phyloP scores from a whole-genome alignment of 495 filamentous ascomycete species.

The Trichocladium antarcticum region DNA sequence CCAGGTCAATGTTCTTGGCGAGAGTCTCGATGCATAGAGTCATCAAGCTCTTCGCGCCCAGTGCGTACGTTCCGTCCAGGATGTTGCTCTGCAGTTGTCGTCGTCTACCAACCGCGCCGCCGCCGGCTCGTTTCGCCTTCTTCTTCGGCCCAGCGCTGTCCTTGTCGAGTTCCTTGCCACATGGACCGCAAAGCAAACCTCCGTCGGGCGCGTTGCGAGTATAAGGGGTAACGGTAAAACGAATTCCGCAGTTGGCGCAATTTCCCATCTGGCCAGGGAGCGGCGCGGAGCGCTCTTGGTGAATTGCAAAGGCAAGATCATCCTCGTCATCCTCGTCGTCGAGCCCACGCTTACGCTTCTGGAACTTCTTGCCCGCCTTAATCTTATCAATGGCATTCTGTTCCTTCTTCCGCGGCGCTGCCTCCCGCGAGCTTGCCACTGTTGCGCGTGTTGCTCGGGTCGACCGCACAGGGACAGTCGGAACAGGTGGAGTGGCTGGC shows the following conservation, averaged over 20 bases:
- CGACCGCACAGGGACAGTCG: slow-evolving; percentile 3
- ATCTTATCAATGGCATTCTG: slow-evolving; percentile 58
- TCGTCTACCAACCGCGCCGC: slow-evolving; percentile 40
- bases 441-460: slow-evolving; percentile 21
- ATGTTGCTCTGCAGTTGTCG: slow-evolving; percentile 67
- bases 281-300: slow-evolving; percentile 51
- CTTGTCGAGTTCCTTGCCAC: slow-evolving; percentile 63
- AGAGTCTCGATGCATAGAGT: slow-evolving; percentile 79
- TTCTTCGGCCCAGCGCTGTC: slow-evolving; percentile 54
- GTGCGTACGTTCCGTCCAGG: slow-evolving; percentile 57
- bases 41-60: slow-evolving; percentile 61
- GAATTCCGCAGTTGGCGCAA: slow-evolving; percentile 72
- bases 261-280: slow-evolving; percentile 79
- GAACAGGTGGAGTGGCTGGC: slow-evolving; percentile 4
- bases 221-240: slow-evolving; percentile 91
- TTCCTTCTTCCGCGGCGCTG: slow-evolving; percentile 52
- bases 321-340: slow-evolving; percentile 39
- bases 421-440: slow-evolving; percentile 19
- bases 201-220: slow-evolving; percentile 70
- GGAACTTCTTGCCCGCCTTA: slow-evolving; percentile 67
- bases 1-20: slow-evolving; percentile 66
- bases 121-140: slow-evolving; percentile 29
- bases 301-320: slow-evolving; percentile 43
- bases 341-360: slow-evolving; percentile 49
- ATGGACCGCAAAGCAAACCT: slow-evolving; percentile 73